Evolutionary conservation across 768 basidiomycete species (phyloP).

Genomic region (Phanerochaete sordida): DNA sequence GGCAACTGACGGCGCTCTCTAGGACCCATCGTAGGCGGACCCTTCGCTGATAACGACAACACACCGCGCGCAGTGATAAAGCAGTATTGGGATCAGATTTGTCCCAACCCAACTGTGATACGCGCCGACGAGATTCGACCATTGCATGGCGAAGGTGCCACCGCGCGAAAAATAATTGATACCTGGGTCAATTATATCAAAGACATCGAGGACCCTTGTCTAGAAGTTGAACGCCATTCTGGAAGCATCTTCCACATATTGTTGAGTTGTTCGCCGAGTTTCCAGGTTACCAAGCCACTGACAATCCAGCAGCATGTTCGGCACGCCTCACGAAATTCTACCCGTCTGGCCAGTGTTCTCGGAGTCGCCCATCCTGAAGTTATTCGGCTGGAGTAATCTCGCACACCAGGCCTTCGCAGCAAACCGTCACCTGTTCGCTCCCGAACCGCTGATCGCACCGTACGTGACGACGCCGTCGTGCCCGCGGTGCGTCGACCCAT

Average conservation of each 20-base stretch:
- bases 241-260: slow-evolving; percentile 5
- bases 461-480: not conserved
- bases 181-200: slow-evolving; percentile 44
- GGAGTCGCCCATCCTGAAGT: slow-evolving; percentile 38
- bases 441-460: not conserved
- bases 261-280: too few species aligned
- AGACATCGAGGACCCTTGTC: slow-evolving; percentile 43
- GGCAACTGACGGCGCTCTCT: not conserved
- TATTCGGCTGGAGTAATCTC: slow-evolving; percentile 62
- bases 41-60: slow-evolving; percentile 31
- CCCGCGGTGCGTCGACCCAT: slow-evolving; percentile 9
- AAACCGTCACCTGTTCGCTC: slow-evolving; percentile 42
- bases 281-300: not conserved
- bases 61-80: slow-evolving; percentile 43
- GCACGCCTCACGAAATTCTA: slow-evolving; percentile 35
- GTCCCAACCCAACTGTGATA: slow-evolving; percentile 37
- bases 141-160: slow-evolving; percentile 26
- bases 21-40: slow-evolving; percentile 44
- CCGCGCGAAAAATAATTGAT: slow-evolving; percentile 34
- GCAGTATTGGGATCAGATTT: slow-evolving; percentile 44
- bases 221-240: slow-evolving; percentile 35
- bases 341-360: slow-evolving; percentile 47
- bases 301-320: slow-evolving; percentile 45
- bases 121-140: slow-evolving; percentile 23
- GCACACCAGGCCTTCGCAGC: slow-evolving; percentile 44